A percentile compares a stretch with the other conserved stretches of the same genome.
Evolutionary conservation across 371 early-diverging fungal genomes (phyloP).

Genomic region (Conidiobolus incongruus): DNA sequence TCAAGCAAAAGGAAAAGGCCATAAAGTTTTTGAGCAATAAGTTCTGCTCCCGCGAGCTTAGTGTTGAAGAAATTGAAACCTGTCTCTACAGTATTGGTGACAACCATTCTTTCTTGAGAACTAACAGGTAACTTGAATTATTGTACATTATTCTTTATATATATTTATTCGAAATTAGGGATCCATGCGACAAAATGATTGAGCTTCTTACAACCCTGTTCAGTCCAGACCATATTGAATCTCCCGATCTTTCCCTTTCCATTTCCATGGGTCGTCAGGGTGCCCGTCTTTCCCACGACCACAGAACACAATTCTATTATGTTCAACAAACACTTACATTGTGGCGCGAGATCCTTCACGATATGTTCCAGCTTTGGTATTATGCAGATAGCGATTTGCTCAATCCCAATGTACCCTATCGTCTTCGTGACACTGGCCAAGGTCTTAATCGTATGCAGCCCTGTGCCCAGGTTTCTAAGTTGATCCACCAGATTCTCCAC

Average conservation of each 20-base stretch:
- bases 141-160: background rate
- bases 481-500: conserved; percentile 74
- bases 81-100: conserved; percentile 90
- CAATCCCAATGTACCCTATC: conserved; percentile 39
- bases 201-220: conserved; percentile 42
- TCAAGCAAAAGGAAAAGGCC: conserved; percentile 72
- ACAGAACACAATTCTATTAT: conserved; percentile 78
- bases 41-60: conserved; percentile 26
- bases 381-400: conserved; percentile 78
- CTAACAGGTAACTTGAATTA: conserved; percentile 30
- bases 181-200: conserved; percentile 88
- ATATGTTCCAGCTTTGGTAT: conserved; percentile 91
- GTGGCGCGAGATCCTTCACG: conserved; percentile 87
- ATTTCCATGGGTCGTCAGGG: conserved; percentile 65
- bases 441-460: conserved; percentile 73
- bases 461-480: conserved; percentile 59
- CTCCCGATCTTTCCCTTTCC: conserved; percentile 41
- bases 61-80: conserved; percentile 52
- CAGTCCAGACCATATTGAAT: conserved; percentile 23
- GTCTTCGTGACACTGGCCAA: conserved; percentile 87
- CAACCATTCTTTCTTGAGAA: conserved; percentile 79
- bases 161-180: conserved; percentile 15
- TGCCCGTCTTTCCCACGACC: conserved; percentile 77
- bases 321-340: conserved; percentile 81
- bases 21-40: conserved; percentile 62